Conservation (phyloP, 2,329 filamentous ascomycete species). For the Colletotrichum tofieldiae region DNA sequence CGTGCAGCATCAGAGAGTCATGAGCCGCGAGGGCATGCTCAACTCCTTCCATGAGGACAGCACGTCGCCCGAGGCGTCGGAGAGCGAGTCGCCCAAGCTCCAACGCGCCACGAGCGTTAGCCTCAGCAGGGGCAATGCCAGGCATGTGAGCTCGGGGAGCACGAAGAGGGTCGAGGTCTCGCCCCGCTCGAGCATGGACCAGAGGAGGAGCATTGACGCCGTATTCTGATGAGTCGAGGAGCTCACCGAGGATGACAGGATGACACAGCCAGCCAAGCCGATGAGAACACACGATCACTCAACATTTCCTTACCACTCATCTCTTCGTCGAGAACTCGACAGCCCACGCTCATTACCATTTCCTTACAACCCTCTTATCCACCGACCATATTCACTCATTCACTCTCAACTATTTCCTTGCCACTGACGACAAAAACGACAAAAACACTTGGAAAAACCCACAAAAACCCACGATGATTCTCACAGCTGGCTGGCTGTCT, state of each 20-base stretch:
- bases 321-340: not conserved
- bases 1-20: constrained; percentile 56
- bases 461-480: constrained; percentile 10
- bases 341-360: constrained; percentile 34
- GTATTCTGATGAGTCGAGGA: constrained; percentile 22
- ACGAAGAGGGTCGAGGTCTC: constrained; percentile 81
- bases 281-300: constrained; percentile 36
- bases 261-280: constrained; percentile 32
- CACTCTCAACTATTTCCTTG: constrained; percentile 49
- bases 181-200: constrained; percentile 68
- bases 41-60: constrained; percentile 58
- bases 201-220: constrained; percentile 26
- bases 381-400: constrained; percentile 55
- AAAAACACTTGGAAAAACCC: constrained; percentile 42
- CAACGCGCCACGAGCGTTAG: constrained; percentile 82
- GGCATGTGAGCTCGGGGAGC: constrained; percentile 84
- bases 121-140: constrained; percentile 75
- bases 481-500: constrained; percentile 35
- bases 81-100: constrained; percentile 57
- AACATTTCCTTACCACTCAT: constrained; percentile 17
- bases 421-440: constrained; percentile 43
- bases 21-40: constrained; percentile 68
- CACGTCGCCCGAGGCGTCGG: constrained; percentile 50
- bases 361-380: constrained; percentile 26
- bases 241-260: constrained; percentile 19